These are phyloP conservation scores for Trypanosoma conorhini DNA, from an alignment of 208 protist genomes.

Conservation along the genomic window DNA sequence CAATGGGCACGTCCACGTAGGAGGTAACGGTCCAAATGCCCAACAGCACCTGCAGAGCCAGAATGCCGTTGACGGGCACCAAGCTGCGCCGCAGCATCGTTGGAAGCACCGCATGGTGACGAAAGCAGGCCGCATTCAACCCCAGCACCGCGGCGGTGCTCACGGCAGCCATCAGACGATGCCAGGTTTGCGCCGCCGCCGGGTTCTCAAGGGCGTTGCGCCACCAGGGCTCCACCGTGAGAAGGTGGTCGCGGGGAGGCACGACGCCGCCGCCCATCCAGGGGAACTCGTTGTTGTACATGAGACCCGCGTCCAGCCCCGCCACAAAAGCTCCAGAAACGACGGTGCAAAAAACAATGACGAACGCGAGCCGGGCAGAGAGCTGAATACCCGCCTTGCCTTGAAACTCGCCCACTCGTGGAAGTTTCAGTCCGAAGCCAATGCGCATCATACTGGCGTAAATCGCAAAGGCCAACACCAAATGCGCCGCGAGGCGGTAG, in stretches of 20 bases:
- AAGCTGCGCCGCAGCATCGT: constrained; percentile 46
- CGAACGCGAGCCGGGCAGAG: constrained; percentile 54
- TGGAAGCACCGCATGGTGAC: constrained; percentile 39
- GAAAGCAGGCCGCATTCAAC: constrained; percentile 54
- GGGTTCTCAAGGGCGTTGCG: constrained; percentile 89
- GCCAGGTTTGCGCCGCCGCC: constrained; percentile 70
- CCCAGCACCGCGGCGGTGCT: constrained; percentile 50
- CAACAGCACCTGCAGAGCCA: constrained; percentile 82
- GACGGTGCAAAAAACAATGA: constrained; percentile 76
- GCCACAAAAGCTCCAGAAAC: constrained; percentile 91
- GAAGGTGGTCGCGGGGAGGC: constrained; percentile 72
- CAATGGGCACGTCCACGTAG: constrained; percentile 90
- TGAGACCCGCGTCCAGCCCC: constrained; percentile 85
- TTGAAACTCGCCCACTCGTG: constrained; percentile 40
- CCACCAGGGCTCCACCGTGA: constrained; percentile 63
- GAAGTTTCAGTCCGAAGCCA: constrained; percentile 68
- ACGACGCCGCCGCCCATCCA: constrained; percentile 85
- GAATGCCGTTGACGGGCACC: constrained; percentile 56
- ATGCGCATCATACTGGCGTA: constrained; percentile 88
- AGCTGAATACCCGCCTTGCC: constrained; percentile 48
- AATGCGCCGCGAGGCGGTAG: constrained; percentile 94
- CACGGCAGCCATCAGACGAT: constrained; percentile 66
- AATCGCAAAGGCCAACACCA: constrained; percentile 95
- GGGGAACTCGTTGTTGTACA: constrained; percentile 92
- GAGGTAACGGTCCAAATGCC: constrained; percentile 94